Evolutionary conservation across 1,139 yeast species (phyloP), one percentile per base, ranked within the genome.

Genomic region (Entelexis sorbosivorans): DNA sequence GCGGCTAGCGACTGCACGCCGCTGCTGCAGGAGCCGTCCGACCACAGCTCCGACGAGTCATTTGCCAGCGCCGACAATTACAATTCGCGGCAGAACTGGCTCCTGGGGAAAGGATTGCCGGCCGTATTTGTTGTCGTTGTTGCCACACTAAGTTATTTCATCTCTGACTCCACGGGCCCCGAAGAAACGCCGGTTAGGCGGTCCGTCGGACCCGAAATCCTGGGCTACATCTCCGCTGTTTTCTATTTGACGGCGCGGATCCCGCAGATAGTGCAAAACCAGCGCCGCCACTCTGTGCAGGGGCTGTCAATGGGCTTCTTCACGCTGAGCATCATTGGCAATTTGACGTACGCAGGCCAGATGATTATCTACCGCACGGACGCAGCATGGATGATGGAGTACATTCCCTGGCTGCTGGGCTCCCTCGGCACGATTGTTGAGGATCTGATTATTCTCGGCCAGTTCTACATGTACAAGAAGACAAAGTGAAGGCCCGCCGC

Each of bases 291-390:
- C 59, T 81, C 89, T 13, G 87, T 83, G 38, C 76, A 78, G 56
- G 94, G 94, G 1, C 74, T 84, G 53, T 80, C 88, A 56, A 72
- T 84, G 57, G 72, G 84, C 51, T 84, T 84, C 67, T 83, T 84
- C 68, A 67, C 84, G 55, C 79, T 84, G 58, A 82, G 91, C 39
- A 76, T 85, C 17, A 68, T 82, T 59, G 94, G 93, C 26, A 84
- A 85, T 64, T 63, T 82, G 57, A 81, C 91, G 4, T 85, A 83
- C 63, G 86, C 89, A 22, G 78, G 79, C 48, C 89, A 84, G 62
- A 84, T 84, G 52, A 68, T 84, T 54, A 71, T 80, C 58, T 83
- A 74, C 66, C 72, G 91, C 61, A 71, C 72, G 48, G 91, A 83
- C 62, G 59, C 69, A 56, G 71, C 74, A 39, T 84, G 84, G 68